Conservation (phyloP, 1,139 yeast genomes). For the Ogataea hybrid region DNA sequence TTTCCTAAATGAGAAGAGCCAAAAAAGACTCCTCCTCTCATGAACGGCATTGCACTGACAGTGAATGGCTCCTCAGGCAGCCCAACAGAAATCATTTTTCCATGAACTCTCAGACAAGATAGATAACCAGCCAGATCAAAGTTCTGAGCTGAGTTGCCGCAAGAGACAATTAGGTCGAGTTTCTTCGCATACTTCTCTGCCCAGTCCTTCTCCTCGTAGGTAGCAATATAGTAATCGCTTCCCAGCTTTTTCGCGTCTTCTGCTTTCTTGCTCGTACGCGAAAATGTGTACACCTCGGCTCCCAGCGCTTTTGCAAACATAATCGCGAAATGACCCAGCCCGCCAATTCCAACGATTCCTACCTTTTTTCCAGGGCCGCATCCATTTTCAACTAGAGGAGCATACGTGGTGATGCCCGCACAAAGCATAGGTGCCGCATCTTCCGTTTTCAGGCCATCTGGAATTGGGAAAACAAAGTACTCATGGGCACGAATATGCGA, state of each 20-base stretch:
- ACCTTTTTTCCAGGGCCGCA: constrained; percentile 39
- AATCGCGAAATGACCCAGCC: constrained; percentile 60
- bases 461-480: constrained; percentile 53
- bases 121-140: constrained; percentile 38
- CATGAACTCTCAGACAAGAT: constrained; percentile 41
- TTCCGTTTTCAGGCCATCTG: constrained; percentile 45
- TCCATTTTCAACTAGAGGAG: constrained; percentile 53
- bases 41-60: constrained; percentile 34
- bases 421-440: constrained; percentile 65
- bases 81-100: constrained; percentile 54
- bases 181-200: constrained; percentile 30
- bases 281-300: constrained; percentile 55
- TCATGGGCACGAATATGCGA: constrained; percentile 54
- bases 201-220: constrained; percentile 43
- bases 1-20: constrained; percentile 43
- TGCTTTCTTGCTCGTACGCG: constrained; percentile 47
- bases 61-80: constrained; percentile 42
- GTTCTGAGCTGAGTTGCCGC: constrained; percentile 47
- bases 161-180: constrained; percentile 47
- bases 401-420: constrained; percentile 63
- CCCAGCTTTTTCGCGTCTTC: constrained; percentile 53
- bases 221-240: constrained; percentile 51
- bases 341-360: constrained; percentile 59
- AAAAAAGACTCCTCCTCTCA: constrained; percentile 38
- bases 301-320: constrained; percentile 57